Percentiles rank a stretch among this genome's conserved stretches.
phyloP scores from a whole-genome alignment of 805 yeast genomes.

The Pichia cephalocereana region DNA sequence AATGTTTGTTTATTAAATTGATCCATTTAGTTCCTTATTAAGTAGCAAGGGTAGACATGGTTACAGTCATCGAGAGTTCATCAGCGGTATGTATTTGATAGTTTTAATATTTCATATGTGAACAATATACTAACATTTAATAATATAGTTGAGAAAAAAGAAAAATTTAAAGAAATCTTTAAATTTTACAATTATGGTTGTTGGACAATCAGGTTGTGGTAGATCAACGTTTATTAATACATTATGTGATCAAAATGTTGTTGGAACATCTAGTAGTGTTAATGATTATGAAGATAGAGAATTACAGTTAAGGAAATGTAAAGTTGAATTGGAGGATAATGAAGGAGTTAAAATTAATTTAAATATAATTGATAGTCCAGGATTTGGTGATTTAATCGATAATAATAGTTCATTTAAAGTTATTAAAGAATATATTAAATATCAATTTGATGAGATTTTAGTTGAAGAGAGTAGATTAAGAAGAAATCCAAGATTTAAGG shows the following conservation, averaged over 20 bases:
- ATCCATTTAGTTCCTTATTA: too few species aligned
- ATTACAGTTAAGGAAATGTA: conserved; percentile 63
- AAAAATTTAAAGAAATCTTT: conserved; percentile 76
- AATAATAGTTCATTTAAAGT: conserved; percentile 59
- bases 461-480: conserved; percentile 74
- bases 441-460: conserved; percentile 75
- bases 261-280: conserved; percentile 54
- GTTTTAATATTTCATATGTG: not conserved
- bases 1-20: too few species aligned
- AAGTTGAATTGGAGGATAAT: conserved; percentile 77
- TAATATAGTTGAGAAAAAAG: conserved; percentile 46
- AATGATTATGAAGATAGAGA: conserved; percentile 30
- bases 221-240: conserved; percentile 91
- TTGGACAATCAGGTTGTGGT: conserved; percentile 83
- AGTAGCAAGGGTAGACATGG: conserved; percentile 20
- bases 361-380: conserved; percentile 75
- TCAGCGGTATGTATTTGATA: conserved; percentile 30
- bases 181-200: conserved; percentile 78
- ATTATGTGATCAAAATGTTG: conserved; percentile 81
- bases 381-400: conserved; percentile 68
- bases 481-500: conserved; percentile 79
- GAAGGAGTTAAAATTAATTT: conserved; percentile 77
- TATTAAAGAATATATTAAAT: conserved; percentile 69
- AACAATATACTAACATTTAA: not conserved
- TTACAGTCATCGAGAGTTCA: conserved; percentile 39